These are phyloP conservation scores for Cryptococcus maquisensis DNA, from an alignment of 1,284 basidiomycete genomes.

Conservation along the genomic window DNA sequence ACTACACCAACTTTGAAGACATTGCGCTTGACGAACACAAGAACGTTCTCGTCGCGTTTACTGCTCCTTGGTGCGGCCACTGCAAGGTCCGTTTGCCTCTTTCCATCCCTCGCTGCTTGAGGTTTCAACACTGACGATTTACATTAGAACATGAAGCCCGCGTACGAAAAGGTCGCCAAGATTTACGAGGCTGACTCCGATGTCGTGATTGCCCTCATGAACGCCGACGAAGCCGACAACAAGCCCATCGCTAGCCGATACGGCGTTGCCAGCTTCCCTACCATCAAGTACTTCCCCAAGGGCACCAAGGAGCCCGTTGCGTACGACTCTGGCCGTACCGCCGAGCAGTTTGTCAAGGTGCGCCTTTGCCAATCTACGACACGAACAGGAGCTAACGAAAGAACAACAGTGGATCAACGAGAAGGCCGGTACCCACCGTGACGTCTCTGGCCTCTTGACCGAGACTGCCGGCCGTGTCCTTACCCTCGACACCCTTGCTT, in stretches of 20 bases:
- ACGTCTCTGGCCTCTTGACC: conserved; percentile 72
- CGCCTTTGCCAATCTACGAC: background rate
- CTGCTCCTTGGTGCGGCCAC: conserved; percentile 62
- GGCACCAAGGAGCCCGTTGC: conserved; percentile 56
- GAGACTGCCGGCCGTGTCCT: conserved; percentile 77
- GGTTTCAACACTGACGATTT: background rate
- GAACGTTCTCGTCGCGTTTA: conserved; percentile 86
- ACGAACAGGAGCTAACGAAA: background rate
- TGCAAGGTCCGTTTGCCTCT: conserved; percentile 30
- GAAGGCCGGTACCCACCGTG: conserved; percentile 79
- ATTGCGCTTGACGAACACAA: conserved; percentile 70
- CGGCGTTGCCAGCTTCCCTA: conserved; percentile 73
- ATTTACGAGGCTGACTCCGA: conserved; percentile 72
- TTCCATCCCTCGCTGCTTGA: background rate
- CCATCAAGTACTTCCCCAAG: conserved; percentile 90
- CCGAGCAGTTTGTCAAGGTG: conserved; percentile 50
- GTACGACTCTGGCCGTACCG: conserved; percentile 54
- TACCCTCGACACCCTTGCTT: conserved; percentile 72
- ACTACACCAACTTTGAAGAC: conserved; percentile 67
- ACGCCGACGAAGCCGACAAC: conserved; percentile 82
- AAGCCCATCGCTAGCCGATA: conserved; percentile 69
- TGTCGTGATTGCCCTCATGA: conserved; percentile 82
- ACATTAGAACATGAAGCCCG: conserved; percentile 68
- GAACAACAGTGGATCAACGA: conserved; percentile 61
- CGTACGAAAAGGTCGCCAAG: conserved; percentile 76